Evolutionary conservation across 1,139 yeast genomes (phyloP), one percentile per base, ranked within the genome.

Genomic region (Saccharomycopsis phalli): DNA sequence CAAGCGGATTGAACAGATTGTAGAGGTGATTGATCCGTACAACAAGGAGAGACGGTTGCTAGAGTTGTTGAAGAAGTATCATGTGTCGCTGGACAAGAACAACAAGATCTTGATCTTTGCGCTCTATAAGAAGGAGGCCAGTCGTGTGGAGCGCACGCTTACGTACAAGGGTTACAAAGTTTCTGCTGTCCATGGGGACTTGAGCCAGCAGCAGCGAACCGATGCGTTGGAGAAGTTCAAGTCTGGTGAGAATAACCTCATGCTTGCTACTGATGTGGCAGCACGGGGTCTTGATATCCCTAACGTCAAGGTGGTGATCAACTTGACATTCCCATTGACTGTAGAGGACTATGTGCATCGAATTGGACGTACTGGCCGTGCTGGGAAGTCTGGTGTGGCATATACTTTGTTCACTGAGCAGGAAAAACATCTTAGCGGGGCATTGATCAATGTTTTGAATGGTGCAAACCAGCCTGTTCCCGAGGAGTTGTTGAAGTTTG

Each of bases 251-350:
- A 71, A 81, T 46, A 80, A 74, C 53, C 66, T 91, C 42, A 65
- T 91, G 57, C 70, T 91, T 53, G 99, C 99, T 28, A 91, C 99
- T 2, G 98, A 93, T 66, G 99, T 91, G 42, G 99, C 99, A 34
- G 98, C 98, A 27, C 76, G 99, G 66, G 99, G 99, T 49, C 72
- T 91, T 52, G 99, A 91, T 62, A 91, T 91, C 53, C 98, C 99
- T 38, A 86, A 93, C 53, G 99, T 91, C 50, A 91, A 88, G 61
- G 84, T 87, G 23, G 99, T 91, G 37, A 87, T 91, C 59, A 91
- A 91, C 61, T 69, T 93, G 61, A 91, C 98, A 3, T 91, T 91
- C 78, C 99, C 99, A 38, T 72, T 93, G 54, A 91, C 98, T 0
- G 94, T 86, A 19, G 99, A 91, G 63, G 98, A 93, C 64, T 91